Percentiles rank a stretch among this genome's conserved stretches.
Conservation (phyloP, 306 rosid species). For the Lupinus albus region DNA sequence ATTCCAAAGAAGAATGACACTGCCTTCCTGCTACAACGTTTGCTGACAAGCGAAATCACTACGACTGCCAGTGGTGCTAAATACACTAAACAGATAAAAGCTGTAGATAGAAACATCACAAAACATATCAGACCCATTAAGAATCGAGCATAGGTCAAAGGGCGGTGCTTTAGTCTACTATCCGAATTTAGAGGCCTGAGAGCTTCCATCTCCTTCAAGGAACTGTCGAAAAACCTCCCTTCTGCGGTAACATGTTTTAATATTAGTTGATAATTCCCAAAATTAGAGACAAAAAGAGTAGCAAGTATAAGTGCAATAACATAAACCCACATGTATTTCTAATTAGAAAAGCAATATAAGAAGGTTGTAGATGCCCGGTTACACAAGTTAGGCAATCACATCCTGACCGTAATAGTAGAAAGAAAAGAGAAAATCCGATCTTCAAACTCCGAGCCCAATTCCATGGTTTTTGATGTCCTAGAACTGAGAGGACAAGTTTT, state of each 20-base stretch:
- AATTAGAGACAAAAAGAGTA: constrained; percentile 18
- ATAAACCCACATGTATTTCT: constrained; percentile 26
- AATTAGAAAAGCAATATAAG: constrained; percentile 29
- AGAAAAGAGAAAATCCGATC: constrained; percentile 21
- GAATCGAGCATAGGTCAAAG: constrained; percentile 64
- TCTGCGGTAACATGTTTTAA: constrained; percentile 55
- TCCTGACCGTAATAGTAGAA: constrained; percentile 13
- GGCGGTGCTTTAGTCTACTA: constrained; percentile 57
- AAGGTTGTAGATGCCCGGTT: constrained; percentile 6
- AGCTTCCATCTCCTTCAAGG: constrained; percentile 67
- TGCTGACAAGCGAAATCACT: constrained; percentile 57
- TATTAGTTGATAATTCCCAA: constrained; percentile 38
- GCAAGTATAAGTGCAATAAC: constrained; percentile 22
- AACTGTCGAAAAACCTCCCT: constrained; percentile 45
- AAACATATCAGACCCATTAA: constrained; percentile 78
- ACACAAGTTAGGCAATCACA: constrained; percentile 24
- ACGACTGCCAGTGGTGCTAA: constrained; percentile 61
- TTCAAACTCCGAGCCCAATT: constrained; percentile 19
- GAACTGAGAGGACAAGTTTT: background rate
- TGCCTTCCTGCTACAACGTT: constrained; percentile 67
- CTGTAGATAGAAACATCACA: constrained; percentile 80
- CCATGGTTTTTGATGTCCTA: background rate
- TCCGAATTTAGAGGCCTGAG: constrained; percentile 49
- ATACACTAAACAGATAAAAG: constrained; percentile 71
- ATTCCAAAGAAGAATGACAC: constrained; percentile 65